Conservation (phyloP, 1,284 basidiomycete species). For the Fereydounia khargensis region DNA sequence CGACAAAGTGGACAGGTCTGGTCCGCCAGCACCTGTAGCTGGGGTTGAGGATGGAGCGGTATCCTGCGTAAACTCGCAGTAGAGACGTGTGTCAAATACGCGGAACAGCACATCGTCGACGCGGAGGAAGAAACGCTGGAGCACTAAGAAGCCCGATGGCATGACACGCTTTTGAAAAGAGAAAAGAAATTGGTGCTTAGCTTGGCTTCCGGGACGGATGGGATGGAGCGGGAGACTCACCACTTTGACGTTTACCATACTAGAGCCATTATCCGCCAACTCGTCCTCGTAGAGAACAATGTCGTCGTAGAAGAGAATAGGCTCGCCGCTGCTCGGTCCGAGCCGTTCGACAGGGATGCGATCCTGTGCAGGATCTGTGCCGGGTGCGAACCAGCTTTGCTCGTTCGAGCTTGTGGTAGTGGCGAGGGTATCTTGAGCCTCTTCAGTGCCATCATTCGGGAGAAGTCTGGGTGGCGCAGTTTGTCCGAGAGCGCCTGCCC, state of each 20-base stretch:
- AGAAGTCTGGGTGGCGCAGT: conserved; percentile 10
- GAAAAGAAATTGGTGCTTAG: too few species aligned
- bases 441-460: background rate
- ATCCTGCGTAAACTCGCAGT: conserved; percentile 69
- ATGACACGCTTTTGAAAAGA: conserved; percentile 74
- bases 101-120: conserved; percentile 95
- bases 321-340: conserved; percentile 45
- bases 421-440: too few species aligned
- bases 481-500: conserved; percentile 66
- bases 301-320: conserved; percentile 56
- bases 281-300: conserved; percentile 55
- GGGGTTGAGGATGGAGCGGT: background rate
- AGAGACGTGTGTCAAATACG: conserved; percentile 83
- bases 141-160: conserved; percentile 91
- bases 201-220: too few species aligned
- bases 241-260: conserved; percentile 52
- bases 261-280: conserved; percentile 54
- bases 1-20: background rate
- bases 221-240: conserved; percentile 5
- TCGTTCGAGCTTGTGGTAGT: too few species aligned
- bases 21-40: background rate
- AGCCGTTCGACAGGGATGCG: conserved; percentile 52
- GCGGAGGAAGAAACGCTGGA: conserved; percentile 85
- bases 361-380: conserved; percentile 40
- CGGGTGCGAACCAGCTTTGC: conserved; percentile 23